Conservation (phyloP, 2,329 filamentous ascomycete species). For the Scedosporium minutisporum region DNA sequence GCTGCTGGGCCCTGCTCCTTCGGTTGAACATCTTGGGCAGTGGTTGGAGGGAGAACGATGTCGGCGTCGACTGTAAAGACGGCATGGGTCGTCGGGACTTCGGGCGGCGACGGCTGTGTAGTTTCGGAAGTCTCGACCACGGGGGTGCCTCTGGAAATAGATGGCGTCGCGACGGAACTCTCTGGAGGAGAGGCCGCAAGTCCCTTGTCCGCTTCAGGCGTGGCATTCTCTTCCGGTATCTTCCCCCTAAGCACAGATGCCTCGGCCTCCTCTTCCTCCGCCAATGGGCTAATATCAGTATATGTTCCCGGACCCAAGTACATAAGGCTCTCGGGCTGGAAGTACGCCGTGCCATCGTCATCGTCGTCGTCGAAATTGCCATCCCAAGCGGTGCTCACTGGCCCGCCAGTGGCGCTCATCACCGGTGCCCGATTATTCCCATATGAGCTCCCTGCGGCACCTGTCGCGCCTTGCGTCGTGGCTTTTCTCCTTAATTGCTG, state of each 20-base stretch:
- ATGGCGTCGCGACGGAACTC: conserved; percentile 4
- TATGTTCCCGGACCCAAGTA: conserved; percentile 38
- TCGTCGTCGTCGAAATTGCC: conserved; percentile 17
- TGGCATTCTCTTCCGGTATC: background rate
- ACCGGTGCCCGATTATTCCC: background rate
- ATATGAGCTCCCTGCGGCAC: conserved; percentile 11
- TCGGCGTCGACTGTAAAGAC: background rate
- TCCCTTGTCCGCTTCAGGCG: background rate
- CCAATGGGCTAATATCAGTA: conserved; percentile 34
- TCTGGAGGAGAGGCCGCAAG: background rate
- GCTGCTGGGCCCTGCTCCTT: conserved; percentile 1
- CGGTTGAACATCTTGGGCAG: background rate
- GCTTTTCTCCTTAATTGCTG: conserved; percentile 33
- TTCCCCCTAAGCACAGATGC: background rate
- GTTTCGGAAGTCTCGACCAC: background rate
- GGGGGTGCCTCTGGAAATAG: background rate
- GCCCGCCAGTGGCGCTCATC: conserved; percentile 13
- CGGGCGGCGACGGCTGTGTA: background rate
- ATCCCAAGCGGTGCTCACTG: conserved; percentile 13
- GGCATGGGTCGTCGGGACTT: background rate
- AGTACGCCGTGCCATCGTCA: conserved; percentile 28
- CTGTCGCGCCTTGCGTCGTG: background rate
- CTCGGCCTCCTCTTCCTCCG: conserved; percentile 26
- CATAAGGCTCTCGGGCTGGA: conserved; percentile 44
- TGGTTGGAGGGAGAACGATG: background rate